Base-by-base conservation (phyloP, 2,329 filamentous ascomycete genomes). In the Fusarium oxysporum region DNA sequence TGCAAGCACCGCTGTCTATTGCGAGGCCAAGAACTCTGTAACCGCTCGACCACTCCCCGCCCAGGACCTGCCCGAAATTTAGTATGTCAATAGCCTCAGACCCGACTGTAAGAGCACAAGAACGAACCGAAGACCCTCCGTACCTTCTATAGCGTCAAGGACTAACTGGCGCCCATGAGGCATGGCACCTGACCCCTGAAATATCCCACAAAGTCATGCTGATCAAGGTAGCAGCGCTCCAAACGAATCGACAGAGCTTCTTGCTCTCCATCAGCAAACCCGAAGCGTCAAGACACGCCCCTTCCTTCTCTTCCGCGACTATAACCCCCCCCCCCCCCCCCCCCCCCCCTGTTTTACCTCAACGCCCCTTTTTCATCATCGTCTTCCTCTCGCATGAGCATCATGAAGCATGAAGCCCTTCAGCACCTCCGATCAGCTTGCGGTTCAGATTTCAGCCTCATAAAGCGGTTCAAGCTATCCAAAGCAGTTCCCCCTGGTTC, bases 301-400 rank as follows among this genome's bases (percentile, higher is more conserved):
- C 33, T 53, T 37, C 23, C 50, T 35, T 23, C 9, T 11, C 16
- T 51, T 51, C 48, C 17, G 17, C n/a, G 32, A 51, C 32, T 51
- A 51, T 51, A 51, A 32, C 17, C 47, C 45, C n/a, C n/a, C 45
- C 28, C 32, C 45, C n/a, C n/a, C n/a, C n/a, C 17, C 47, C 45
- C n/a, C n/a, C 45, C 47, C 12, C 17, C 48, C 12, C 25, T 37
- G 48, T 37, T 53, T 53, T 53, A 23, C 48, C 23, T 33, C 9
- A 10, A 37, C 48, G 2, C 23, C 25, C 13, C 33, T 21, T 53
- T 53, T 53, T 28, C 50, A 53, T 37, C 33, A 25, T 37, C 23
- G 9, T 37, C 33, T 5, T 21, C 50, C 19, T 19, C 17, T 28
- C 12, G 0, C 12, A 53, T 19, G 19, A 37, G 21, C 19, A 54